Conservation (phyloP, 495 filamentous ascomycete genomes). For the Lentithecium fluviatile region DNA sequence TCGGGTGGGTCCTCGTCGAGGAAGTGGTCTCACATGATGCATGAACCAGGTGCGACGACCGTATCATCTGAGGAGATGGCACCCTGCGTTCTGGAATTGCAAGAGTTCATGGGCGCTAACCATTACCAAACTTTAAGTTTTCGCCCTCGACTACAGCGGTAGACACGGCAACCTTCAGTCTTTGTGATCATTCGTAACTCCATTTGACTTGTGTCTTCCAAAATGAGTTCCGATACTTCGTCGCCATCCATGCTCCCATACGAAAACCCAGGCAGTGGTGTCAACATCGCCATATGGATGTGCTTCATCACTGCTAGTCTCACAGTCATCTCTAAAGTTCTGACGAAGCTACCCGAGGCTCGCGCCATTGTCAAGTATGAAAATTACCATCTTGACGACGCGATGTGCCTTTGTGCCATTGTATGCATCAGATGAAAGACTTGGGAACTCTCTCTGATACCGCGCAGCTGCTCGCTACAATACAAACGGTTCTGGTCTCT, state of each 20-base stretch:
- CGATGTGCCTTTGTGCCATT: not conserved
- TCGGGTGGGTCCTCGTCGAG: too few relatives aligned
- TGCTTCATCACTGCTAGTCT: slow-evolving; percentile 17
- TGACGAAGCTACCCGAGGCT: slow-evolving; percentile 8
- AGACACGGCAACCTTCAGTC: too few relatives aligned
- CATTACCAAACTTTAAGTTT: too few relatives aligned
- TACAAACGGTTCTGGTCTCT: slow-evolving; percentile 16
- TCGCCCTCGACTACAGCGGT: too few relatives aligned
- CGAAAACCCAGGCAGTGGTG: not conserved
- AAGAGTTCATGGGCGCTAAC: too few relatives aligned
- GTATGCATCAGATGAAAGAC: not conserved
- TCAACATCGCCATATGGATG: slow-evolving; percentile 21
- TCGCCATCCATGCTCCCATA: not conserved
- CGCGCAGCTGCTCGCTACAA: slow-evolving; percentile 1
- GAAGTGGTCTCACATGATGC: too few relatives aligned
- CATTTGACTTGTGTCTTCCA: not conserved
- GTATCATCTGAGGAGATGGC: too few relatives aligned
- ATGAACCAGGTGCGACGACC: too few relatives aligned
- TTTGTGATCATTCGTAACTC: too few relatives aligned
- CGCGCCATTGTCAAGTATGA: not conserved
- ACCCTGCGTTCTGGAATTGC: too few relatives aligned
- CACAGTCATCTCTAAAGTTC: slow-evolving; percentile 3
- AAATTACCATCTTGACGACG: slow-evolving; percentile 12
- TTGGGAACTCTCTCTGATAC: not conserved
- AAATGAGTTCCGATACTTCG: not conserved